Evolutionary conservation across 2,329 filamentous ascomycete genomes (phyloP), one percentile per base, ranked within the genome.

Genomic region (Neonectria ditissima): DNA sequence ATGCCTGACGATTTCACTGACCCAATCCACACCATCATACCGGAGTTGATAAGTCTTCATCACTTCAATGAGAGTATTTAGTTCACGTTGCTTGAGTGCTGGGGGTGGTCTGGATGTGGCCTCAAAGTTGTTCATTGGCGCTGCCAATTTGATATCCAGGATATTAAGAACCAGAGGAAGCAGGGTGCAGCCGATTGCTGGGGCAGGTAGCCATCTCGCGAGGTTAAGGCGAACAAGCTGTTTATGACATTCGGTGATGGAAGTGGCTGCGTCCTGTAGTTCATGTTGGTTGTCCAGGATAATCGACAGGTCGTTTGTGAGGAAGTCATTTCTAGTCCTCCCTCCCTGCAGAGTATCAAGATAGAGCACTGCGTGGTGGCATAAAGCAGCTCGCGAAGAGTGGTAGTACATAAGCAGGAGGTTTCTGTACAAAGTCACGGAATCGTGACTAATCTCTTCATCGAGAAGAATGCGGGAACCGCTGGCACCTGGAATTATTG

Each of bases 11-110:
- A 50, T 50, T 50, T 50, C 47, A 10, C 47, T 50, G 4, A 13
- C 47, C 47, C 47, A 50, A 20, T 50, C 47, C 2, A 50, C 28
- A 2, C 47, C 47, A 20, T 50, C 47, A 50, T 50, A 50, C 11
- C 18, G 47, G n/a, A 28, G 47, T 14, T 50, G 47, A 34, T 50
- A 50, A 5, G n/a, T 20, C n/a, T 50, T 50, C 47, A 50, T 50
- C 5, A 50, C 47, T 28, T 50, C 47, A 14, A 50, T 50, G n/a
- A 50, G 28, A 14, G 47, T 50, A 20, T 50, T 50, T 11, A 50
- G 28, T n/a, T 34, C 47, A 20, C 26, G 47, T 28, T 50, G 47
- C 30, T 34, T 50, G 26, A 32, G n/a, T 11, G 47, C 47, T 4
- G 28, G 47, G 3, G n/a, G 32, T 18, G 28, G 5, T 11, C 11